Evolutionary conservation across 495 filamentous ascomycete species (phyloP), one percentile per base, ranked within the genome.

Genomic region (Talaromyces ruber): DNA sequence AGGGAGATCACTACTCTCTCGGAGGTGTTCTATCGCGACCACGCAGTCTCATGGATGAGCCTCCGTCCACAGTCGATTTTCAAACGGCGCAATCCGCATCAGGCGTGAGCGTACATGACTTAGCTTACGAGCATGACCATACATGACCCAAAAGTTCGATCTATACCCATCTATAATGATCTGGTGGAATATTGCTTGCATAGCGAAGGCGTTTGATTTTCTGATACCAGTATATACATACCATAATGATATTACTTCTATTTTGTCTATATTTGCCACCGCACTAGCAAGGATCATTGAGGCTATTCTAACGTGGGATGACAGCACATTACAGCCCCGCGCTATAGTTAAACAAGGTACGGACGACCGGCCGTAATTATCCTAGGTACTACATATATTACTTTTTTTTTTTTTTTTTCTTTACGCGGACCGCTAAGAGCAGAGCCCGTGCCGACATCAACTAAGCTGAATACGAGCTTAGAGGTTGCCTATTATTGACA

Each of bases 1-100:
- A 51, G 25, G 24, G 43, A 51, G 25, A 58, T 14, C 53, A 63
- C 28, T 51, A 50, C 14, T 64, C 76, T 3, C 12, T 53, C 0
- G 76, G 75, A 0, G 77, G 73, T 6, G 76, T 79, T 0, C 68
- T 74, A 9, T 76, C 77, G 1, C 71, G 74, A 7, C 74, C 67
- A 9, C 72, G 77, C 52, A 79, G 75, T 63, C 62, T 77, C 1
- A 63, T 76, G 18, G 64, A 67, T 1, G 67, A 77, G n/a, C 59
- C 68, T 16, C 62, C 76, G 12, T 71, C 71, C 7, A 66, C 71
- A 37, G 62, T 74, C 8, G 59, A 57, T 16, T 34, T 34, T 28
- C 22, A 54, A 2, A 54, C 26, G 7, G 51, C 11, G 11, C 51
- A 0, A 0, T 54, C 51, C 9, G 51, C 51, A 5, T 54, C 51